Evolutionary conservation across 2,329 filamentous ascomycete genomes (phyloP).

Genomic region (Neoscytalidium dimidiatum): DNA sequence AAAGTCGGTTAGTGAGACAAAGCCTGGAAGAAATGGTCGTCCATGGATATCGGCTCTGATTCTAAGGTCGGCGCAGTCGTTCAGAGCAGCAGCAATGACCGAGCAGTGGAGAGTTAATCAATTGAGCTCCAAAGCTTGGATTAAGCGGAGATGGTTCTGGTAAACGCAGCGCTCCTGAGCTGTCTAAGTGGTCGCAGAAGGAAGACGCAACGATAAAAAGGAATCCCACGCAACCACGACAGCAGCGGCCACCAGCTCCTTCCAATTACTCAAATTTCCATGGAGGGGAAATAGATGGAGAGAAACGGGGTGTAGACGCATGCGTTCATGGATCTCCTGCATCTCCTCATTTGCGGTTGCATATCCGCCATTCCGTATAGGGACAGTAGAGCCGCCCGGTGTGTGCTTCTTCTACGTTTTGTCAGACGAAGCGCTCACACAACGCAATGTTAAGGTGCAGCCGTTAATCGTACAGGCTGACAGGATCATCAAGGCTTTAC

Average conservation of each 20-base stretch:
- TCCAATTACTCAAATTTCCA: neutral
- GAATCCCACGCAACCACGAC: no score
- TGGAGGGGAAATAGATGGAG: neutral
- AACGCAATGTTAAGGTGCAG: neutral
- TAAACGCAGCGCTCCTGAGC: no score
- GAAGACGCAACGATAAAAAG: neutral
- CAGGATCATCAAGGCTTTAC: neutral
- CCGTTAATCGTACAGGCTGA: neutral
- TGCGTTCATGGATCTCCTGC: neutral
- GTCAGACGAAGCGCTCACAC: neutral
- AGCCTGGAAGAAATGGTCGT: neutral
- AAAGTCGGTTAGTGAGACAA: neutral
- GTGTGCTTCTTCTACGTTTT: neutral
- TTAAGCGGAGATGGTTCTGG: no score
- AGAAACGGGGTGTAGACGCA: neutral
- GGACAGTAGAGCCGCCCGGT: neutral
- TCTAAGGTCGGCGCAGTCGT: no score
- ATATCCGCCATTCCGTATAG: neutral
- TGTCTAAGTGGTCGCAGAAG: no score
- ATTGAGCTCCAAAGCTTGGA: no score
- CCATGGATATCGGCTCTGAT: neutral
- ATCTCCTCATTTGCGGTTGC: conserved; percentile 1
- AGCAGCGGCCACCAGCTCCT: neutral
- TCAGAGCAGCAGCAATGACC: no score
- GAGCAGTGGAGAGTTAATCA: no score